A percentile compares a stretch with the other conserved stretches of the same genome.
These are phyloP conservation scores for Pseudocercospora fuligena DNA, from an alignment of 2,329 filamentous ascomycete species.

Conservation along the genomic window DNA sequence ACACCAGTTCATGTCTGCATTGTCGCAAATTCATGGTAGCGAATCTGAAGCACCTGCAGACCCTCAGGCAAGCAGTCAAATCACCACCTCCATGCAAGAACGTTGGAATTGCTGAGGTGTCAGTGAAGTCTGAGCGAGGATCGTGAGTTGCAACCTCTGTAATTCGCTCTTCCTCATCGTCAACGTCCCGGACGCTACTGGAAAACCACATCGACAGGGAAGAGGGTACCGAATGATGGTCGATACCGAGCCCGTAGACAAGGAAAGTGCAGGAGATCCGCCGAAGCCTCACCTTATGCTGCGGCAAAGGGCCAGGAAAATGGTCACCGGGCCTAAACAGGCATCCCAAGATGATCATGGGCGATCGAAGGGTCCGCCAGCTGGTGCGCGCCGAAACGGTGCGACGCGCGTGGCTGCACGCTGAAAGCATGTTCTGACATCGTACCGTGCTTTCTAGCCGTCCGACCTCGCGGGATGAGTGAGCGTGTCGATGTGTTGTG, in stretches of 20 bases:
- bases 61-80: neutral
- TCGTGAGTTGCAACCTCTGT: slow-evolving; percentile 3
- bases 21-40: neutral
- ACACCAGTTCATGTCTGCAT: neutral
- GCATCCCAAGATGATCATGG: neutral
- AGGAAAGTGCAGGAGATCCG: slow-evolving; percentile 3
- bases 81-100: neutral
- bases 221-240: slow-evolving; percentile 6
- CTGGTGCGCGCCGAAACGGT: neutral
- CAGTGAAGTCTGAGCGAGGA: slow-evolving; percentile 4
- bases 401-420: slow-evolving; percentile 7
- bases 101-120: slow-evolving; percentile 3
- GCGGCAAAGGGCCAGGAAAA: neutral
- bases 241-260: neutral
- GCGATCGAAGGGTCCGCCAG: neutral
- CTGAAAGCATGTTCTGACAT: neutral
- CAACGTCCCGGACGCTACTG: slow-evolving; percentile 2
- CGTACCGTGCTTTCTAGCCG: neutral
- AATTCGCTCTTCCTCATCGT: neutral
- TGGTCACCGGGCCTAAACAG: slow-evolving; percentile 1
- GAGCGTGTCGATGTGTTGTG: neutral
- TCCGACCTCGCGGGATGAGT: neutral
- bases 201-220: slow-evolving; percentile 3
- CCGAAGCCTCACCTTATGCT: neutral
- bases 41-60: neutral